Evolutionary conservation across 2,329 filamentous ascomycete genomes (phyloP).

Genomic region (Apiospora aurea): DNA sequence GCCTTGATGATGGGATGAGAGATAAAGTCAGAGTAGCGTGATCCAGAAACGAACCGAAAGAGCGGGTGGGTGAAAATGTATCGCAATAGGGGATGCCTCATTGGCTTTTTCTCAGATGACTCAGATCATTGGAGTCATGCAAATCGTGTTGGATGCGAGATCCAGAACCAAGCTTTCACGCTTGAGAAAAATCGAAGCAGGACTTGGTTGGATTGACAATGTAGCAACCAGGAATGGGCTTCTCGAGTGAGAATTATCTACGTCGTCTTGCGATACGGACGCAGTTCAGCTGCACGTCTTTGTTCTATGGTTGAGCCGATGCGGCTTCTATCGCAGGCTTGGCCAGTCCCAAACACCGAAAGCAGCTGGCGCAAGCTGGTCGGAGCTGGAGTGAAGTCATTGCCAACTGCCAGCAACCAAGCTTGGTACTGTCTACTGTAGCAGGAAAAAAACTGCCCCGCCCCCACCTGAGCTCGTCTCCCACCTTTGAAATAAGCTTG

Average conservation of each 20-base stretch:
- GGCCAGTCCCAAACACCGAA: neutral
- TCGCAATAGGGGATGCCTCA: neutral
- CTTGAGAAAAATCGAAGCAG: neutral
- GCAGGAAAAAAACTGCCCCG: constrained; percentile 1
- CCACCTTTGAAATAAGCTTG: constrained; percentile 1
- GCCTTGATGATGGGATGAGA: neutral
- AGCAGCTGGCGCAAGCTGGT: neutral
- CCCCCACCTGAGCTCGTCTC: neutral
- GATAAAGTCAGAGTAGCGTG: neutral
- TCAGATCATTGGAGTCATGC: constrained; percentile 8
- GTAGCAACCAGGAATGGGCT: neutral
- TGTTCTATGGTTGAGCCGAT: neutral
- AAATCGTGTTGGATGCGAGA: neutral
- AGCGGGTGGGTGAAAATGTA: neutral
- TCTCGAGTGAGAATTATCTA: neutral
- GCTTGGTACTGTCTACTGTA: neutral
- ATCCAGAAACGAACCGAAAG: neutral
- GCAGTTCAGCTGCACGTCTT: neutral
- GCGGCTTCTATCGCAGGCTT: neutral
- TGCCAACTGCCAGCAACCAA: neutral
- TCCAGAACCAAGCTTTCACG: neutral
- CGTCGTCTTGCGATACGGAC: neutral
- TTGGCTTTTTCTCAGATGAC: constrained; percentile 3
- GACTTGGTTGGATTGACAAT: too few species aligned
- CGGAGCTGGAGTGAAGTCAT: neutral